Evolutionary conservation across 495 filamentous ascomycete species (phyloP), one percentile per base, ranked within the genome.

Genomic region (Echria macrotheca): DNA sequence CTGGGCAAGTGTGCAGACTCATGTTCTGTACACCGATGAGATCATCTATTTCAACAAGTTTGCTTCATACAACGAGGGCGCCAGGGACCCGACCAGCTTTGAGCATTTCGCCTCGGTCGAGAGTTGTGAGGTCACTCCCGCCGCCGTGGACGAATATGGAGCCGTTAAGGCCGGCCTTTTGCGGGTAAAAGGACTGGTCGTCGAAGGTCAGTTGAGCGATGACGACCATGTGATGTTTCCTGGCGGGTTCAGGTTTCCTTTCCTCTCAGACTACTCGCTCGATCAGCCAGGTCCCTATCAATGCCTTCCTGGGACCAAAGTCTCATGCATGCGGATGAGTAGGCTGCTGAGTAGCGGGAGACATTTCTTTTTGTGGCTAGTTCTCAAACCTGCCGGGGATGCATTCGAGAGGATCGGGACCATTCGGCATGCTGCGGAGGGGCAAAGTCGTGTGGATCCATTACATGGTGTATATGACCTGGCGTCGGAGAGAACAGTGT

Each of bases 321-420:
- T 41, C 18, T 2, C 6, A 2, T 41, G 38, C n/a, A 3, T 41
- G 38, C 3, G 38, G 18, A 41, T 41, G 38, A 41, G 38, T 21
- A 4, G 38, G 3, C 38, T 41, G 22, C 14, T 23, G 18, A 25
- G 18, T 21, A 25, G 38, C 18, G 19, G 19, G 22, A 22, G 38
- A 24, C 17, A 41, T 5, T 41, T 41, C 5, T 22, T 41, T 25
- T 8, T 41, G 38, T 23, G 38, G 38, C 12, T 25, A 22, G 38
- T 41, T 3, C 6, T 41, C 6, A 2, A 21, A 24, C 18, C 12
- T 5, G 10, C 12, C 2, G 22, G 25, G 5, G 17, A 7, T 22
- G 38, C 3, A 6, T 41, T 25, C 25, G 18, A 41, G 38, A 22
- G 38, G 38, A 41, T 41, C 25, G 38, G 38, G 38, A 41, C 14